Base-by-base conservation (phyloP, 352 stramenopile species). In the Chrysophaeum taylorii region DNA sequence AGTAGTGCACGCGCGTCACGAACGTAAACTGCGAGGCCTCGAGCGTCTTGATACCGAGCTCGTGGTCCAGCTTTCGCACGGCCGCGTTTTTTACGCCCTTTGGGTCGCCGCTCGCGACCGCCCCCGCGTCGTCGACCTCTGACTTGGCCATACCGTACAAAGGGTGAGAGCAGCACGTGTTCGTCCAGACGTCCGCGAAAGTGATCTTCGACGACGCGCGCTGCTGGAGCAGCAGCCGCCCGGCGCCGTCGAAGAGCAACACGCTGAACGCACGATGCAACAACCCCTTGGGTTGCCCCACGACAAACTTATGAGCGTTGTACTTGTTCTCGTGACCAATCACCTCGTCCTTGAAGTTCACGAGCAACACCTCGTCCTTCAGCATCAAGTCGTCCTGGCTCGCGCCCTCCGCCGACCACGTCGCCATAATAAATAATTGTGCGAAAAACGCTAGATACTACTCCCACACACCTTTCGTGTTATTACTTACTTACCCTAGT, bases 111-210 rank as follows among this genome's bases (percentile, higher is more conserved):
- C 80, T 54, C 9, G 75, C 72, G 15, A 89, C 72, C 67, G 81
- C 79, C 45, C 83, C 74, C 23, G 78, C 76, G n/a, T 38, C 68
- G 71, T 92, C 86, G 0, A 92, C 82, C 72, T 91, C 95, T 7
- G 69, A 70, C 21, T 78, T 77, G 29, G 86, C 84, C 78, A 92
- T 86, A 0, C 85, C 87, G 76, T 94, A 93, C 50, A 98, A 81
- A 21, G 94, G 95, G 82, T 99, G 95, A 70, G 85, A 95, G 82
- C 95, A 99, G 79, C 95, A 99, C 18, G 95, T 98, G 80, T 99
- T 99, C 21, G 95, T 97, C 95, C 95, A 99, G 38, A 84, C 83
- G 76, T 89, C 87, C 18, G 95, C 94, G 79, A 99, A 99, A 31
- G 95, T 99, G 80, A 99, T 98, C 82, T 99, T 99, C 54, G 90